These are phyloP conservation scores for Larix kaempferi DNA, from an alignment of 75 land plant species.

Conservation along the genomic window DNA sequence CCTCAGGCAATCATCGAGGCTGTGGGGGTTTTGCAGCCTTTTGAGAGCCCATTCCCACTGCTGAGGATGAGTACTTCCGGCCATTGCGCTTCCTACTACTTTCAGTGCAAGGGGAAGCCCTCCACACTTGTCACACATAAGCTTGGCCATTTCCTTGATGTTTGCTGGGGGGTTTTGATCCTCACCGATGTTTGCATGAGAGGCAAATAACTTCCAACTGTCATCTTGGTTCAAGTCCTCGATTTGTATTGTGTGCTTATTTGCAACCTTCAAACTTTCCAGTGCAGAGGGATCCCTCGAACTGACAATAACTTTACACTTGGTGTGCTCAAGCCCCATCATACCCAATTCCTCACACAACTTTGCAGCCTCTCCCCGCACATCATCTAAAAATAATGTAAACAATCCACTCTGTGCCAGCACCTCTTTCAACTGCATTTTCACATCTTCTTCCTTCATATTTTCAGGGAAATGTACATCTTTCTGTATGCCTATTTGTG, in stretches of 20 bases:
- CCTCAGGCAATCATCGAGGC: background rate
- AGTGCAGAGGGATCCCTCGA: background rate
- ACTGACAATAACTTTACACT: background rate
- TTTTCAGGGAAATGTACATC: background rate
- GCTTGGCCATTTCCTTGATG: background rate
- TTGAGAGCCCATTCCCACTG: background rate
- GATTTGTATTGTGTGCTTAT: background rate
- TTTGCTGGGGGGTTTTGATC: background rate
- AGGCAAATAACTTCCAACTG: background rate
- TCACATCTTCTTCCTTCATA: background rate
- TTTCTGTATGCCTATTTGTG: background rate
- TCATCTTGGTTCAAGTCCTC: background rate
- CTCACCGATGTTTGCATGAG: too few species aligned
- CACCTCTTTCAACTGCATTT: background rate
- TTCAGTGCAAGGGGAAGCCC: background rate
- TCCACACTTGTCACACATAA: background rate
- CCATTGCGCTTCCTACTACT: background rate
- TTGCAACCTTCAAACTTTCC: background rate
- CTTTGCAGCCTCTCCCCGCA: background rate
- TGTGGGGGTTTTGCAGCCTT: background rate
- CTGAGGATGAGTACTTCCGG: background rate
- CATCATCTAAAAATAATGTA: too few species aligned
- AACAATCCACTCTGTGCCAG: too few species aligned
- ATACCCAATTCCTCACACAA: background rate
- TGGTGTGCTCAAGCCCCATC: background rate